Base-by-base conservation (phyloP, 371 early-diverging fungal species). In the Mortierella sp. region DNA sequence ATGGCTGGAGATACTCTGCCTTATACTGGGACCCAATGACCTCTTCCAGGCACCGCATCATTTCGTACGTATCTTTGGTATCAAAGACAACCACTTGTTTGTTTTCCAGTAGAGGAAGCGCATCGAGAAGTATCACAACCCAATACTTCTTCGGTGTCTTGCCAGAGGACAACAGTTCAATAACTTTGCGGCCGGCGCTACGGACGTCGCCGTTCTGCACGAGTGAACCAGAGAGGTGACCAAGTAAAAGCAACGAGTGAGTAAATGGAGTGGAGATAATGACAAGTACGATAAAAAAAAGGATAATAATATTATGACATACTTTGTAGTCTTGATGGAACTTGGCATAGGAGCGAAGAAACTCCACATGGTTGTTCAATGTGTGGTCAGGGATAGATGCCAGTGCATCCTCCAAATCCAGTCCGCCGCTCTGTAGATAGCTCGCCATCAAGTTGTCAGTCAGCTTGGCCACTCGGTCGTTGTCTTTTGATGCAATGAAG, bases 21-120 rank as follows among this genome's bases (percentile, higher is more conserved):
- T 55, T 71, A 63, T 63, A 28, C 51, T 71, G 78, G 10, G 78
- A 71, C 39, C 63, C 64, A 45, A 67, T 50, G 9, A 78, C n/a
- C 47, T 71, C 78, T 39, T 78, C 78, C 42, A 78, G 51, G 67
- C 67, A 61, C 49, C 59, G 61, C 78, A 78, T 71, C 60, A 78
- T 23, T 9, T 47, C 78, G n/a, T 67, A 67, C 1, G 72, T 78
- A 27, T 71, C 67, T 13, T 41, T 46, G 8, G 67, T 30, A 42
- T 55, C 58, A 49, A 76, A 76, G 27, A 73, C 34, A 43, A 78
- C 58, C 19, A 26, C 38, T 4, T 59, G 31, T 50, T 69, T 69
- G 38, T 69, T 63, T 24, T 74, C 76, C 51, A 74, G 42, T 18
- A 74, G 54, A 23, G 76, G 76, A 23, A 74, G 49, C 18, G 69